These are phyloP conservation scores for Rutstroemia sp. DNA, from an alignment of 2,329 filamentous ascomycete species.

Conservation along the genomic window DNA sequence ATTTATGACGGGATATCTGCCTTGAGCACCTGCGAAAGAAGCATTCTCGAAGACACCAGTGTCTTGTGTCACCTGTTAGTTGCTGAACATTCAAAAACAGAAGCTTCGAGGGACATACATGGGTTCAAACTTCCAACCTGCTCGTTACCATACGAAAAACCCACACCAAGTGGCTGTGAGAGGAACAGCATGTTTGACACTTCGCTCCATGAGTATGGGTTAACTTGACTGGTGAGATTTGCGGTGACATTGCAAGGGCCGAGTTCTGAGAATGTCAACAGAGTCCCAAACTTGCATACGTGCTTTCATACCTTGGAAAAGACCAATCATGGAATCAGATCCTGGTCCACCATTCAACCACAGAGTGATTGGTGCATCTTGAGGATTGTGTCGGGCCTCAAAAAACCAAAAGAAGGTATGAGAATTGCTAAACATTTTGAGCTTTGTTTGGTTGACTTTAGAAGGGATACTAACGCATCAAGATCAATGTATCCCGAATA, in stretches of 20 bases:
- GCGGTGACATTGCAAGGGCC: slow-evolving; percentile 35
- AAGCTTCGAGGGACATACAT: background rate
- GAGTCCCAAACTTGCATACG: background rate
- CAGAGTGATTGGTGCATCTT: slow-evolving; percentile 39
- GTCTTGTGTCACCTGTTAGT: background rate
- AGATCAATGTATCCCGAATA: slow-evolving; percentile 26
- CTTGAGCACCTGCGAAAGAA: slow-evolving; percentile 15
- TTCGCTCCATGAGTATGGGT: slow-evolving; percentile 57
- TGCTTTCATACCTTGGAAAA: slow-evolving; percentile 34
- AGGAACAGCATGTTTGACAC: slow-evolving; percentile 43
- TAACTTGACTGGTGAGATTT: slow-evolving; percentile 29
- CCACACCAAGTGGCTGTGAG: slow-evolving; percentile 59
- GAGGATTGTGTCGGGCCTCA: slow-evolving; percentile 40
- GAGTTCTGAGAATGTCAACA: slow-evolving; percentile 23
- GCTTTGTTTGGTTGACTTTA: background rate
- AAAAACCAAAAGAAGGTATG: slow-evolving; percentile 44
- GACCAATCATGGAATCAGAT: slow-evolving; percentile 44
- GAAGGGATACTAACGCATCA: slow-evolving; percentile 12
- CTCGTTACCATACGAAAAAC: slow-evolving; percentile 52
- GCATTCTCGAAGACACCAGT: slow-evolving; percentile 12
- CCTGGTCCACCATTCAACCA: slow-evolving; percentile 50
- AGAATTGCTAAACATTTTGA: slow-evolving; percentile 25
- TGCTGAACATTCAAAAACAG: background rate
- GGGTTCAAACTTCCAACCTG: slow-evolving; percentile 21
- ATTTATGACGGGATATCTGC: slow-evolving; percentile 30